phyloP scores from a whole-genome alignment of 352 stramenopile genomes.

The Pythium aquatile region DNA sequence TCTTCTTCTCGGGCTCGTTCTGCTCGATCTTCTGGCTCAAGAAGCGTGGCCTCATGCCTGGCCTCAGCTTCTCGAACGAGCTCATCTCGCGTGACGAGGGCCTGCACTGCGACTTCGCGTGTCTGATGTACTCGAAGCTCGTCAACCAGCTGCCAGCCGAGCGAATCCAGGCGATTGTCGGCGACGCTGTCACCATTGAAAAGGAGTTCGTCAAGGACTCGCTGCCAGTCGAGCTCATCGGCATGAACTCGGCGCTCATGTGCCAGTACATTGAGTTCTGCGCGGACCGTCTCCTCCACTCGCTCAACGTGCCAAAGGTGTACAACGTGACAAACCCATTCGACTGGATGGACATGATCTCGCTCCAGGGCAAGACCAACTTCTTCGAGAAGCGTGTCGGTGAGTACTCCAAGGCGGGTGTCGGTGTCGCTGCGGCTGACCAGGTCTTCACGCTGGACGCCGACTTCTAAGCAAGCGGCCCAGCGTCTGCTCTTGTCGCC shows the following conservation, averaged over 20 bases:
- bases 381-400: slow-evolving; percentile 98
- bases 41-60: slow-evolving; percentile 98
- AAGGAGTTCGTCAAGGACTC: slow-evolving; percentile 97
- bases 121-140: slow-evolving; percentile 97
- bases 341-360: slow-evolving; percentile 99
- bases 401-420: slow-evolving; percentile 98
- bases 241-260: slow-evolving; percentile 99
- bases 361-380: slow-evolving; percentile 97
- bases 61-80: slow-evolving; percentile 99
- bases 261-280: slow-evolving; percentile 99
- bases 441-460: slow-evolving; percentile 93
- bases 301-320: slow-evolving; percentile 91
- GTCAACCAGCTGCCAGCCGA: slow-evolving; percentile 94
- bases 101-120: slow-evolving; percentile 99
- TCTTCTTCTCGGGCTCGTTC: slow-evolving; percentile 99
- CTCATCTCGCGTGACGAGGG: slow-evolving; percentile 98
- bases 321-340: slow-evolving; percentile 97
- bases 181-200: slow-evolving; percentile 96
- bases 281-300: slow-evolving; percentile 94
- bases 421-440: slow-evolving; percentile 88
- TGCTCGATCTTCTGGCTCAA: slow-evolving; percentile 99
- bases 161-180: slow-evolving; percentile 95
- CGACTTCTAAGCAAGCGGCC: slow-evolving; percentile 81
- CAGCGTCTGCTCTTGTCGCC: neutral
- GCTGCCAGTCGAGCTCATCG: slow-evolving; percentile 98